phyloP scores from a whole-genome alignment of 225 moss, liverwort and hornwort species.

The Straminergon stramineum region DNA sequence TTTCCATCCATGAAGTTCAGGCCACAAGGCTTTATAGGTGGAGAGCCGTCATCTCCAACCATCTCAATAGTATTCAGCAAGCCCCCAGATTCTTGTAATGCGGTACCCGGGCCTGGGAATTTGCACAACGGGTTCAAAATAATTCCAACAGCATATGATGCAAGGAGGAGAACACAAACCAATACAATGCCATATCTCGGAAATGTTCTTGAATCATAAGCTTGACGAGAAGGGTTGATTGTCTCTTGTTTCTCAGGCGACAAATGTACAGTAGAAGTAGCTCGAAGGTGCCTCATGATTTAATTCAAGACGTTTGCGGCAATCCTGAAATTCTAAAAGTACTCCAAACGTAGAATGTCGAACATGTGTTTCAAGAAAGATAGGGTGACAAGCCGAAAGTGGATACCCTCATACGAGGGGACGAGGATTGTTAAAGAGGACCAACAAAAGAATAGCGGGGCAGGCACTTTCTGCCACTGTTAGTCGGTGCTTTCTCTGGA shows the following conservation, averaged over 20 bases:
- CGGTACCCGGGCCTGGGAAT: not conserved
- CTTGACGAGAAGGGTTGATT: not conserved
- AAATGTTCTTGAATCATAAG: not conserved
- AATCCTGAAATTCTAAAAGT: not conserved
- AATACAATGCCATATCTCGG: not conserved
- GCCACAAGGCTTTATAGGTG: not conserved
- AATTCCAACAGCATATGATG: not conserved
- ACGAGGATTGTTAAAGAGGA: fast-evolving
- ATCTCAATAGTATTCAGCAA: not conserved
- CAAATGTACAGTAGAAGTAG: not conserved
- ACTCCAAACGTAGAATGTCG: fast-evolving
- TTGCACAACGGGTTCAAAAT: not conserved
- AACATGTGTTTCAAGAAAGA: fast-evolving
- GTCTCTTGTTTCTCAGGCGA: not conserved
- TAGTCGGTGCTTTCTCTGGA: fast-evolving
- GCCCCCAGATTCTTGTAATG: not conserved
- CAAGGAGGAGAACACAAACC: not conserved
- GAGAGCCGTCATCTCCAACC: not conserved
- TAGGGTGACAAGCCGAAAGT: fast-evolving
- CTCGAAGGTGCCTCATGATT: not conserved
- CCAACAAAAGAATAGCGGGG: fast-evolving
- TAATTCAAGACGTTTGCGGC: fast-evolving
- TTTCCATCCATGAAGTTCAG: constrained; percentile 23
- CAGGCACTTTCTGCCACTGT: fast-evolving
- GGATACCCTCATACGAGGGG: fast-evolving